phyloP scores from a whole-genome alignment of 768 basidiomycete genomes.

The Leccinum longicurvipes region DNA sequence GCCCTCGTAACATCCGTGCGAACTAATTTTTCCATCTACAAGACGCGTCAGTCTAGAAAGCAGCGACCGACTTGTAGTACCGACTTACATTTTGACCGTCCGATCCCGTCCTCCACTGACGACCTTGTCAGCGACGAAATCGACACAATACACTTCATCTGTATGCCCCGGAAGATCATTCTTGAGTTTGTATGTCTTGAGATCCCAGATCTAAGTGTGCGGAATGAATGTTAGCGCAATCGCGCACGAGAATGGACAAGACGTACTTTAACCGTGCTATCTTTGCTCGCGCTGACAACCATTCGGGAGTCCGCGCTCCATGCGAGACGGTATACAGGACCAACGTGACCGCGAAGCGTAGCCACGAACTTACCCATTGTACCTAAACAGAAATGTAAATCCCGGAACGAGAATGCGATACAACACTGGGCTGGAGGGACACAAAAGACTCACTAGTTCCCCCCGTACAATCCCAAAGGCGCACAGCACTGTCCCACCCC shows the following conservation, averaged over 20 bases:
- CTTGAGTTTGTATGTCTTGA: constrained; percentile 94
- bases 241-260: neutral
- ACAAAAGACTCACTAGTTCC: constrained; percentile 39
- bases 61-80: neutral
- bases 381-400: neutral
- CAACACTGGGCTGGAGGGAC: neutral
- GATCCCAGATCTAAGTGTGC: constrained; percentile 76
- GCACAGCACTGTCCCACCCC: constrained; percentile 87
- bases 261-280: constrained; percentile 88
- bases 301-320: constrained; percentile 95
- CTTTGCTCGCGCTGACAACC: constrained; percentile 93
- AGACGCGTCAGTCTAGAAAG: neutral
- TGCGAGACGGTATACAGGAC: constrained; percentile 88
- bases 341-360: constrained; percentile 88
- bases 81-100: constrained; percentile 84
- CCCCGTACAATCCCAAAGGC: constrained; percentile 67
- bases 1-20: neutral
- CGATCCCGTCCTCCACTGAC: constrained; percentile 95
- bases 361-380: constrained; percentile 81
- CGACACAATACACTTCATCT: constrained; percentile 98
- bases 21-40: constrained; percentile 32
- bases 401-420: neutral
- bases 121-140: constrained; percentile 98
- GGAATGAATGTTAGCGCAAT: neutral
- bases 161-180: constrained; percentile 95